Conservation (phyloP, 257 asterid genomes). For the Nicotiana knightiana region DNA sequence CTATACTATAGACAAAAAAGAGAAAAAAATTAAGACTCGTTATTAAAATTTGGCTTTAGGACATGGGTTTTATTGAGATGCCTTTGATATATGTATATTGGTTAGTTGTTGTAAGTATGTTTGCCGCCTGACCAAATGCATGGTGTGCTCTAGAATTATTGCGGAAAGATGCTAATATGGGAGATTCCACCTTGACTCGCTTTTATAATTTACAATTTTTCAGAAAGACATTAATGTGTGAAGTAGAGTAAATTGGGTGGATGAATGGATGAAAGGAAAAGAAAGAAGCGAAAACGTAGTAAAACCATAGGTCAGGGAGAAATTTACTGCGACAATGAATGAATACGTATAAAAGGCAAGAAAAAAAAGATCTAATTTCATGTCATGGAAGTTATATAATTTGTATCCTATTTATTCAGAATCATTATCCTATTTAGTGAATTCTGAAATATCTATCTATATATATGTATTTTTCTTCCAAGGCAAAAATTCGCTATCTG, state of each 20-base stretch:
- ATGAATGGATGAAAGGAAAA: background rate
- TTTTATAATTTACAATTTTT: too few species aligned
- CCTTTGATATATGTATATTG: too few species aligned
- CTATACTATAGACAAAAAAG: too few species aligned
- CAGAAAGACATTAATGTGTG: background rate
- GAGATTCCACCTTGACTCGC: too few species aligned
- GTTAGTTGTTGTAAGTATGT: too few species aligned
- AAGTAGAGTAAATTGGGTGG: background rate
- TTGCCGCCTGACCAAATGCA: too few species aligned
- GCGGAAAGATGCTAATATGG: too few species aligned
- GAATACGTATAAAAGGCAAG: background rate
- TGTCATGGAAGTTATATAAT: background rate
- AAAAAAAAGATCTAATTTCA: background rate
- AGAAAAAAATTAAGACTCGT: too few species aligned
- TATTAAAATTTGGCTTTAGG: too few species aligned
- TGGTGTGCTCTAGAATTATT: too few species aligned
- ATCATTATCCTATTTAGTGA: background rate
- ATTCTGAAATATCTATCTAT: constrained; percentile 16
- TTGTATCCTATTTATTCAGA: background rate
- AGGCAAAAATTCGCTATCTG: background rate
- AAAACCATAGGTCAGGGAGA: background rate
- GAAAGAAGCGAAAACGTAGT: background rate
- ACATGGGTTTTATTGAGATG: too few species aligned
- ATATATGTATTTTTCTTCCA: constrained; percentile 21
- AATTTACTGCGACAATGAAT: background rate